Evolutionary conservation across 2,329 filamentous ascomycete species (phyloP).

Genomic region (Cladosporium colombiae): DNA sequence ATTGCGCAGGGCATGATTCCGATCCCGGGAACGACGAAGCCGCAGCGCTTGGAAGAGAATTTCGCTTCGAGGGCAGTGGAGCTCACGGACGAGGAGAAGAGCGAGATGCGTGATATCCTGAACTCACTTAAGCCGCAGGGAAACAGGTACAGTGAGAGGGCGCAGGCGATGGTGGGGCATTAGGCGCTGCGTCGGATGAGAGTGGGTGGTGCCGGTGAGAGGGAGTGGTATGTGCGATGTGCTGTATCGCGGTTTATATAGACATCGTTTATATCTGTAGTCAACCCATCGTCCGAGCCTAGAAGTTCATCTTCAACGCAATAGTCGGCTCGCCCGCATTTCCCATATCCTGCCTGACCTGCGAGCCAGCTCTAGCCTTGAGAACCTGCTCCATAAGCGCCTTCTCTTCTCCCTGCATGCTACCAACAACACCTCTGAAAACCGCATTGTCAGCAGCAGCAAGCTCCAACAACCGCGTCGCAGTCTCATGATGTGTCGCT

Average conservation of each 20-base stretch:
- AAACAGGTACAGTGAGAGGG: constrained; percentile 35
- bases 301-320: constrained; percentile 90
- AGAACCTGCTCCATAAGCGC: constrained; percentile 69
- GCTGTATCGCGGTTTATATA: not conserved
- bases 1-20: constrained; percentile 60
- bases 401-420: constrained; percentile 70
- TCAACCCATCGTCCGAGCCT: not conserved
- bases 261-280: not conserved
- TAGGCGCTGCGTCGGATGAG: not conserved
- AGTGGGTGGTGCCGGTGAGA: too few relatives aligned
- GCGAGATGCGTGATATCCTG: constrained; percentile 8
- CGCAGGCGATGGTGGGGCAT: constrained; percentile 21
- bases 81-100: constrained; percentile 33
- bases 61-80: constrained; percentile 55
- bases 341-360: constrained; percentile 42
- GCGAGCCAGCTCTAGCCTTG: constrained; percentile 47
- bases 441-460: constrained; percentile 70
- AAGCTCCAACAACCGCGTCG: constrained; percentile 74
- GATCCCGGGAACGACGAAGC: constrained; percentile 65
- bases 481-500: constrained; percentile 67
- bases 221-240: too few relatives aligned
- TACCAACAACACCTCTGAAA: constrained; percentile 73
- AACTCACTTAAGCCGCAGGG: constrained; percentile 34
- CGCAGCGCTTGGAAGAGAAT: constrained; percentile 63
- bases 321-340: constrained; percentile 71